Evolutionary conservation across 2,329 filamentous ascomycete genomes (phyloP).

Genomic region (Diaporthe capsici): DNA sequence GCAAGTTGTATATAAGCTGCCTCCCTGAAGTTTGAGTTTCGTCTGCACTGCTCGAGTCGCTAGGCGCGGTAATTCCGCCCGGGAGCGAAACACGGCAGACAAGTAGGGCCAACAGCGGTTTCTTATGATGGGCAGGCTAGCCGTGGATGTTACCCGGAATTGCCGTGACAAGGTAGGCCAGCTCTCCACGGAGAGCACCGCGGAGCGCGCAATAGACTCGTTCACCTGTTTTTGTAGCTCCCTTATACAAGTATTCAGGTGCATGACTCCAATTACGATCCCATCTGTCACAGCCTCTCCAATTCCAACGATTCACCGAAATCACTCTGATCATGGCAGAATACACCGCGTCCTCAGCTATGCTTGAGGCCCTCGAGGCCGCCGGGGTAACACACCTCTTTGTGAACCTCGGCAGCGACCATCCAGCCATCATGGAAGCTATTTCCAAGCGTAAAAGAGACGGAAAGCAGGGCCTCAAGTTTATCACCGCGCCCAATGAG

Average conservation of each 20-base stretch:
- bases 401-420: slow-evolving; percentile 68
- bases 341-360: slow-evolving; percentile 73
- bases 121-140: no score
- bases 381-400: slow-evolving; percentile 66
- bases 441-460: neutral
- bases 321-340: neutral
- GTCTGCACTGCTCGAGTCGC: no score
- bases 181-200: neutral
- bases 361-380: slow-evolving; percentile 77
- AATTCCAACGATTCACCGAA: neutral
- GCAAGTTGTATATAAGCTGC: no score
- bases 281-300: neutral
- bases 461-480: neutral
- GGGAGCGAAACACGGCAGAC: no score
- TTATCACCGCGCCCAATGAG: neutral
- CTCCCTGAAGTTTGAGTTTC: no score
- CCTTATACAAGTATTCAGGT: neutral
- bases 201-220: neutral
- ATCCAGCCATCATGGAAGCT: slow-evolving; percentile 49
- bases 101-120: no score
- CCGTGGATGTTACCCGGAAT: neutral
- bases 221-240: neutral
- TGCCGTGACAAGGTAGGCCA: neutral
- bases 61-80: no score
- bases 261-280: neutral